Conservation (phyloP, 495 filamentous ascomycete genomes). For the Podospora anserina region DNA sequence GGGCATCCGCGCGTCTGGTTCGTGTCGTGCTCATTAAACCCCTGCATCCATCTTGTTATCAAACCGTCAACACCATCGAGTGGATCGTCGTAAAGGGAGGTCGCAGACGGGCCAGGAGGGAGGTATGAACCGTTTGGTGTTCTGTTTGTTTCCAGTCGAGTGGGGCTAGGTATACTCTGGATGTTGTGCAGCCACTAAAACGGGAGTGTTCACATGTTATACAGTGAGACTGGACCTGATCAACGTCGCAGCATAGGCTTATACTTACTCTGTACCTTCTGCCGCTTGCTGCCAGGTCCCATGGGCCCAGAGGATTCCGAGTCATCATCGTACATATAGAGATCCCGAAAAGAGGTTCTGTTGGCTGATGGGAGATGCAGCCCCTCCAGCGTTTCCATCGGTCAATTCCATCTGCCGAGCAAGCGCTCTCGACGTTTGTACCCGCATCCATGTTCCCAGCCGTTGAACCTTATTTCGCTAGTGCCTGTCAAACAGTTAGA, state of each 20-base stretch:
- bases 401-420: neutral
- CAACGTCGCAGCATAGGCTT: neutral
- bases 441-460: neutral
- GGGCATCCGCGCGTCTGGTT: conserved; percentile 23
- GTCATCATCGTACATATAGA: conserved; percentile 2
- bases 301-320: neutral
- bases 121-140: neutral
- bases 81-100: neutral
- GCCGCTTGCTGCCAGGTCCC: neutral
- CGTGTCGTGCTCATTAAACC: conserved; percentile 20
- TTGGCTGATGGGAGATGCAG: neutral
- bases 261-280: no score
- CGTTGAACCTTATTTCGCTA: neutral
- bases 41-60: neutral
- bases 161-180: no score
- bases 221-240: neutral
- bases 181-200: no score
- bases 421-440: neutral
- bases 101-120: neutral
- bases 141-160: neutral
- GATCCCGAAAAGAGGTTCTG: neutral
- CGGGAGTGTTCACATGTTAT: neutral
- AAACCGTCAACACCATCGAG: neutral
- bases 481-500: neutral
- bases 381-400: neutral